These are phyloP conservation scores for Sonneratia caseolaris DNA, from an alignment of 345 rosid species.

Conservation along the genomic window DNA sequence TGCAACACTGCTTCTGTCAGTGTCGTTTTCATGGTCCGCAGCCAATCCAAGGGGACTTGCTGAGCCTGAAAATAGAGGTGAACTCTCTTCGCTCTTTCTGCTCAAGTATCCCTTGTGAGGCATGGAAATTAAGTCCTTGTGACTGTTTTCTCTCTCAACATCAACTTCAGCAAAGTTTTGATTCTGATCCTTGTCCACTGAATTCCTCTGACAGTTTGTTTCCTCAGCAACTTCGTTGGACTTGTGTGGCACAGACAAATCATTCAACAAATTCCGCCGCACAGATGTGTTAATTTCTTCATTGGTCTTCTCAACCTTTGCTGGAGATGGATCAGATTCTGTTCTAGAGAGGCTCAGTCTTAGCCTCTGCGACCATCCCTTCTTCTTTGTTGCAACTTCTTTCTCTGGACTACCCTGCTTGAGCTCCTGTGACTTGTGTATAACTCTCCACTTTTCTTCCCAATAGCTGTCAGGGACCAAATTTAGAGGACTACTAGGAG, in stretches of 20 bases:
- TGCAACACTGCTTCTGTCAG: constrained; percentile 7
- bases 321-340: constrained; percentile 58
- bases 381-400: constrained; percentile 33
- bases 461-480: constrained; percentile 69
- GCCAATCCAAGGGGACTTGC: constrained; percentile 41
- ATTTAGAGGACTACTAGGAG: constrained; percentile 47
- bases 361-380: constrained; percentile 68
- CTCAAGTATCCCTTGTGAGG: constrained; percentile 37
- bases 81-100: constrained; percentile 59
- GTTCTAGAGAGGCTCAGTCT: constrained; percentile 50
- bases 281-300: constrained; percentile 29
- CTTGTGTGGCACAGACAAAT: no score
- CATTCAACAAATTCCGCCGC: constrained; percentile 30
- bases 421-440: constrained; percentile 55
- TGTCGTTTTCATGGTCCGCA: constrained; percentile 38
- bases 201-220: neutral
- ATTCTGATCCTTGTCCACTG: constrained; percentile 1
- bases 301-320: constrained; percentile 21
- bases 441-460: constrained; percentile 85
- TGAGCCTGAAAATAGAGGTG: constrained; percentile 42
- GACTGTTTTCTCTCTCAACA: neutral
- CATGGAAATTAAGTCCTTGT: constrained; percentile 7
- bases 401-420: constrained; percentile 32
- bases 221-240: constrained; percentile 17
- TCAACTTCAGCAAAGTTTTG: constrained; percentile 1